Percentiles rank a stretch among this genome's conserved stretches.
Evolutionary conservation across 257 asterid species (phyloP).

Genomic region (Solanum etuberosum): DNA sequence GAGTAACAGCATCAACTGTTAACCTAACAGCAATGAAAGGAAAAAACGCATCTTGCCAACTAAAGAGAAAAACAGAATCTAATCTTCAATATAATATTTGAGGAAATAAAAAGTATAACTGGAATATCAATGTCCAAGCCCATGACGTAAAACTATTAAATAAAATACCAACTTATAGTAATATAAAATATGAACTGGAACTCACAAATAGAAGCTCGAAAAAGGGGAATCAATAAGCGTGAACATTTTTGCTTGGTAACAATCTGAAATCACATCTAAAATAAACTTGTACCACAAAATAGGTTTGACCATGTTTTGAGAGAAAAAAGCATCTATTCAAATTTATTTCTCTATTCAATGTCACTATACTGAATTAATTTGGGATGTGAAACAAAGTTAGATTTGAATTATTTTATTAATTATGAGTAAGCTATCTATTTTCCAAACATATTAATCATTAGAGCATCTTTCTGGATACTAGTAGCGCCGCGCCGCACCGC

Average conservation of each 20-base stretch:
- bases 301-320: background rate
- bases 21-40: background rate
- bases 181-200: background rate
- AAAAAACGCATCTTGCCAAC: background rate
- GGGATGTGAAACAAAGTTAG: background rate
- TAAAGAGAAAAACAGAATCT: background rate
- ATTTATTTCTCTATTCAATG: background rate
- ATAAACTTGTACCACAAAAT: background rate
- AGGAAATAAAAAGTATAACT: background rate
- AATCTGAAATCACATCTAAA: background rate
- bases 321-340: background rate
- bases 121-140: background rate
- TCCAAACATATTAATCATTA: background rate
- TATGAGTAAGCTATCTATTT: background rate
- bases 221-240: background rate
- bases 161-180: background rate
- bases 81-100: background rate
- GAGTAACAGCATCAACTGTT: background rate
- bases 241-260: background rate
- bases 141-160: background rate
- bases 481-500: background rate
- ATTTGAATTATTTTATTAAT: background rate
- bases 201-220: background rate
- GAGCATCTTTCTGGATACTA: background rate
- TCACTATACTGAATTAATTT: background rate